Conservation (phyloP, 1,284 basidiomycete species). For the Sporisorium exsertum region DNA sequence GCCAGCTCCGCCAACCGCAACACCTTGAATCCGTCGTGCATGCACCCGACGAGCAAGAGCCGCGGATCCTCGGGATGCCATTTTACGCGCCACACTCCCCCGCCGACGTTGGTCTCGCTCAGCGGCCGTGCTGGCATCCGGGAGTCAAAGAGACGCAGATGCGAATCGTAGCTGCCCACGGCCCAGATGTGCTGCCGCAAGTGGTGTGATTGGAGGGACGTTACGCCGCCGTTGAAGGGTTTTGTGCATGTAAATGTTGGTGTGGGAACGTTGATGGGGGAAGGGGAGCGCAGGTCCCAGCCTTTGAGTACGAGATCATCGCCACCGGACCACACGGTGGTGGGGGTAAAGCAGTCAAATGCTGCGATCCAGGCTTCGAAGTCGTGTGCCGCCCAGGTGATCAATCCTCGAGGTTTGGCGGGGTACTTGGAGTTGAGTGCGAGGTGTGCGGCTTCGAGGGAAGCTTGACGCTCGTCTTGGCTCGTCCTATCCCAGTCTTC, state of each 20-base stretch:
- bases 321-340: constrained; percentile 86
- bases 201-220: constrained; percentile 87
- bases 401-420: constrained; percentile 38
- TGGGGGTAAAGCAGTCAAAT: constrained; percentile 81
- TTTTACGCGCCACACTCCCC: constrained; percentile 94
- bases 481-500: constrained; percentile 38
- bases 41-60: constrained; percentile 86
- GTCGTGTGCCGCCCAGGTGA: constrained; percentile 86
- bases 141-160: constrained; percentile 84
- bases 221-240: constrained; percentile 91
- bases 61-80: constrained; percentile 81
- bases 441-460: constrained; percentile 8
- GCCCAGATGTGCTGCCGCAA: constrained; percentile 83
- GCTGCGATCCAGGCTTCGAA: constrained; percentile 93
- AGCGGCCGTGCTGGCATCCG: constrained; percentile 78
- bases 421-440: constrained; percentile 28
- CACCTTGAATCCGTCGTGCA: constrained; percentile 94
- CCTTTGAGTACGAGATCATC: constrained; percentile 90
- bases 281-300: constrained; percentile 78
- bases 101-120: constrained; percentile 78
- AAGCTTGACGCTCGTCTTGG: constrained; percentile 32
- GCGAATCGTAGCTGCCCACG: constrained; percentile 92
- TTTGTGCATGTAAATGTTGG: constrained; percentile 79
- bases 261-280: constrained; percentile 19
- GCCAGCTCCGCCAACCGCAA: constrained; percentile 26